Evolutionary conservation across 2,329 filamentous ascomycete species (phyloP).

Genomic region (Claviceps digitariae): DNA sequence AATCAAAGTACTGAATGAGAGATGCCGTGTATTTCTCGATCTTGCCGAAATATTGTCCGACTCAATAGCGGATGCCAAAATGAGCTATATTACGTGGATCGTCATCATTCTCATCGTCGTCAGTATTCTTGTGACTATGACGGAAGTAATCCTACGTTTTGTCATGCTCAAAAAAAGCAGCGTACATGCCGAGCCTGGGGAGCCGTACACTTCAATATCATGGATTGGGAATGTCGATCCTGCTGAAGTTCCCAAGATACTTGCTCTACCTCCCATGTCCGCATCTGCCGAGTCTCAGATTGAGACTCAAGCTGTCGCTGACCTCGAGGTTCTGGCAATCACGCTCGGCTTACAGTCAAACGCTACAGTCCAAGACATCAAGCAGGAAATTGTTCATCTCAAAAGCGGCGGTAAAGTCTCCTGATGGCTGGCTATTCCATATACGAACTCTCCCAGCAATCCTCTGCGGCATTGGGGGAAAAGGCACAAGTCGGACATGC

Average conservation of each 20-base stretch:
- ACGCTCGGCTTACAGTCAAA: constrained; percentile 21
- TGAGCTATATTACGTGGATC: constrained; percentile 96
- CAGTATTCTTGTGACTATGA: constrained; percentile 80
- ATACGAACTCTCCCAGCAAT: neutral
- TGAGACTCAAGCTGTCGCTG: constrained; percentile 12
- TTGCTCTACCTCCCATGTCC: constrained; percentile 9
- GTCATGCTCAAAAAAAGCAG: constrained; percentile 42
- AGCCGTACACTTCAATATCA: constrained; percentile 6
- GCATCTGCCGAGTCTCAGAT: neutral
- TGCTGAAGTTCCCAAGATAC: constrained; percentile 7
- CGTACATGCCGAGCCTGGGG: constrained; percentile 7
- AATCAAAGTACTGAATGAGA: constrained; percentile 92
- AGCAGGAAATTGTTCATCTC: constrained; percentile 19
- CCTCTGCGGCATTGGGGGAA: neutral
- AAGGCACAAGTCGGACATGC: neutral
- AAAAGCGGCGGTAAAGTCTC: constrained; percentile 10
- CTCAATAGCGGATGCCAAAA: constrained; percentile 84
- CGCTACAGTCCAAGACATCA: constrained; percentile 22
- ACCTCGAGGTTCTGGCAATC: constrained; percentile 22
- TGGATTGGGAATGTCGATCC: constrained; percentile 8
- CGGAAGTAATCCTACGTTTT: constrained; percentile 80
- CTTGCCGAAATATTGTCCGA: constrained; percentile 90
- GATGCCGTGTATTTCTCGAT: constrained; percentile 91
- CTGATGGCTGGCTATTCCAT: neutral
- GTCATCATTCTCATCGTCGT: constrained; percentile 87